Evolutionary conservation across 352 stramenopile species (phyloP), one percentile per base, ranked within the genome.

Genomic region (Pilasporangium apinafurcum): DNA sequence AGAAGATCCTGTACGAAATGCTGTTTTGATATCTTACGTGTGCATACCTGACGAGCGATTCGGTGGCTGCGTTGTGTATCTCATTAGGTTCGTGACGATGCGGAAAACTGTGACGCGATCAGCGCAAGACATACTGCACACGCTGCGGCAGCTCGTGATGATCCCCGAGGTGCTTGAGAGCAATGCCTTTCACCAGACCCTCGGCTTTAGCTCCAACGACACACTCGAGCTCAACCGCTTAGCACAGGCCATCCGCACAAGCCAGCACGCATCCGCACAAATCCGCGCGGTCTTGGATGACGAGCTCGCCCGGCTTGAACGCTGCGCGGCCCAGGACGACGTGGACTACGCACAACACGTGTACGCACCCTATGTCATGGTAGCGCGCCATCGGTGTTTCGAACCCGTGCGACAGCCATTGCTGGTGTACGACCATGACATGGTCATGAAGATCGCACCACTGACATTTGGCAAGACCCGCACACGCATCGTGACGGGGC

Each of bases 151-250:
- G 40, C 47, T 61, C 35, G 42, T 61, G 40, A 50, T 56, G 39
- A 56, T 61, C 40, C 53, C 53, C 1, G 46, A 55, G 22, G 53
- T 61, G 39, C 46, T 61, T n/a, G 53, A 61, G 35, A 56, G 41
- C 47, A 31, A 17, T 37, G 38, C 52, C 26, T 53, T 61, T 26
- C 53, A 61, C 47, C 22, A 26, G 24, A 44, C 37, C 27, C 37
- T 61, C 24, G 26, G 14, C 10, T 36, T 61, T 20, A 39, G 29
- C 14, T 14, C 16, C 4, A 16, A 14, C 8, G 47, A 61, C 21
- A 29, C 36, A 1, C 34, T 21, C 22, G 38, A 13, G 30, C 21
- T 61, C 1, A 21, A 22, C 2, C n/a, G 24, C 13, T 31, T 56
- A 4, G 53, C 53, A 0, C 38, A 35, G 30, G 40, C 20, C 29